phyloP scores from a whole-genome alignment of 2,329 filamentous ascomycete species.

The Helminthosporium solani region DNA sequence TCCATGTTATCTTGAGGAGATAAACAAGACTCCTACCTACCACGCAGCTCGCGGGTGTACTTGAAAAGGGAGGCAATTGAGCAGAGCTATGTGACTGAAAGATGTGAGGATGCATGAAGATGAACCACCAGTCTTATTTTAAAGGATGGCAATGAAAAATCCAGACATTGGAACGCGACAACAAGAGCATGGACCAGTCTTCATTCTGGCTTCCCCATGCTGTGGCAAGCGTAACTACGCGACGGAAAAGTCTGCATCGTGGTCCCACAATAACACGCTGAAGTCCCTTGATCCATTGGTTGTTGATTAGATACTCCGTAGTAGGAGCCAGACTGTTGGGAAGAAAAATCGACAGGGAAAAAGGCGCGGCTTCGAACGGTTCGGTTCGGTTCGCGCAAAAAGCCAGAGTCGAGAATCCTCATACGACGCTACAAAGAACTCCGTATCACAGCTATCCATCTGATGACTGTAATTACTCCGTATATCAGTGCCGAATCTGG shows the following conservation, averaged over 20 bases:
- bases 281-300: slow-evolving; percentile 13
- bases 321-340: neutral
- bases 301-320: no score
- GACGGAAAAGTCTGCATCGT: slow-evolving; percentile 32
- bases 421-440: no score
- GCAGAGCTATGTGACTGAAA: slow-evolving; percentile 1
- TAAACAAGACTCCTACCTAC: neutral
- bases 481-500: slow-evolving; percentile 11
- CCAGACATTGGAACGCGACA: neutral
- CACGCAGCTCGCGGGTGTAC: neutral
- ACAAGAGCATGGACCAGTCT: slow-evolving; percentile 1
- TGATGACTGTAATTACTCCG: no score
- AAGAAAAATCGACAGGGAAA: slow-evolving; percentile 12
- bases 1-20: slow-evolving; percentile 20
- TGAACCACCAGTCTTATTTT: slow-evolving; percentile 5
- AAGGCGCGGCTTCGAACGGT: slow-evolving; percentile 25
- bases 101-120: neutral
- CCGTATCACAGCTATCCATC: no score
- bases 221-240: slow-evolving; percentile 25
- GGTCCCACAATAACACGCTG: slow-evolving; percentile 26
- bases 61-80: neutral
- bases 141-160: slow-evolving; percentile 4
- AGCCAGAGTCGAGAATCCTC: no score
- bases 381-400: slow-evolving; percentile 28
- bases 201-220: slow-evolving; percentile 29